These are phyloP conservation scores for Trichoderma guizhouense DNA, from an alignment of 2,329 filamentous ascomycete species.

Conservation along the genomic window DNA sequence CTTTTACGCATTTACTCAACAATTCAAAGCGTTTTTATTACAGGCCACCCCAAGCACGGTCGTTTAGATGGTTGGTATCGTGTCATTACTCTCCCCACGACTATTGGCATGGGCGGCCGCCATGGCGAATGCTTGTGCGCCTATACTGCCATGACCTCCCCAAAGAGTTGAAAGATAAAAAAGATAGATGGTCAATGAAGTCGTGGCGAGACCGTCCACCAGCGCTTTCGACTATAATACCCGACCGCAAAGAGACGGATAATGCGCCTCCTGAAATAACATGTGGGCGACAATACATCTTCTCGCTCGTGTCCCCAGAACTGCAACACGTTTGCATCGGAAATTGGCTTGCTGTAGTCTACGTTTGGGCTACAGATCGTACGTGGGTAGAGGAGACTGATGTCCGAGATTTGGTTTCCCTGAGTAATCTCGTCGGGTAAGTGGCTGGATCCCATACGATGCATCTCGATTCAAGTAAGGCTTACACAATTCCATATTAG, in stretches of 20 bases:
- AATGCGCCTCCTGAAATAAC: not conserved
- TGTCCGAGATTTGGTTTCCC: not conserved
- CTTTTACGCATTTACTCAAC: not conserved
- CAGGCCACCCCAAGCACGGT: not conserved
- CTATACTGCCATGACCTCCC: not conserved
- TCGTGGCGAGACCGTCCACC: not conserved
- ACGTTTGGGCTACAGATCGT: not conserved
- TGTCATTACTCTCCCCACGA: not conserved
- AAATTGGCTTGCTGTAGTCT: not conserved
- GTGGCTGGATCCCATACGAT: not conserved
- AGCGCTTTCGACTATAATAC: not conserved
- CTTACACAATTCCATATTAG: not conserved
- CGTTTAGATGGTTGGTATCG: not conserved
- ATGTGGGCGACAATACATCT: not conserved
- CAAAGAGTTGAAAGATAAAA: not conserved
- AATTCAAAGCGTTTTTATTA: no score
- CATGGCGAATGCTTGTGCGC: not conserved
- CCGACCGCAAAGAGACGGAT: not conserved
- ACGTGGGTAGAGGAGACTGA: not conserved
- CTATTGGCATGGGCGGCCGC: not conserved
- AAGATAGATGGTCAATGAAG: not conserved
- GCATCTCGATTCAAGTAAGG: not conserved
- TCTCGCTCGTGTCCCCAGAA: not conserved
- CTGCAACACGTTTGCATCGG: no score
- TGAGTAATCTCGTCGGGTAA: not conserved